phyloP scores from a whole-genome alignment of 441 rosid genomes.

The Erodium trifolium region DNA sequence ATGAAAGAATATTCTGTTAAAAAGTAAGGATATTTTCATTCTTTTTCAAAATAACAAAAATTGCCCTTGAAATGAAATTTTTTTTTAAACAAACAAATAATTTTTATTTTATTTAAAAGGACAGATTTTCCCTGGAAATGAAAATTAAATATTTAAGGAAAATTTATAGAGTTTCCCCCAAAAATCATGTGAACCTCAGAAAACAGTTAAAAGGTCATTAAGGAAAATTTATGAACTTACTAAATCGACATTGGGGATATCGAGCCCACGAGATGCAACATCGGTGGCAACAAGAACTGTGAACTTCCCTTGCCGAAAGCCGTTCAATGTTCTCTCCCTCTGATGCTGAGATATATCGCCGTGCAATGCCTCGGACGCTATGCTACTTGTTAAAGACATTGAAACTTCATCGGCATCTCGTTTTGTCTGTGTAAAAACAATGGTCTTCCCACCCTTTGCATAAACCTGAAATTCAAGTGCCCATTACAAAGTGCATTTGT shows the following conservation, averaged over 20 bases:
- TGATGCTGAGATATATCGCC: constrained; percentile 98
- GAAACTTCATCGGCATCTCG: constrained; percentile 98
- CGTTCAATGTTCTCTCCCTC: constrained; percentile 91
- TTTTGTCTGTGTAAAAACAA: constrained; percentile 89
- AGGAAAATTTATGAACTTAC: constrained; percentile 35
- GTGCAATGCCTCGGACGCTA: constrained; percentile 91
- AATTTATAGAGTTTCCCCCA: too few species aligned
- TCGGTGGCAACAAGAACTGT: constrained; percentile 97
- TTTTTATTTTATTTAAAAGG: too few species aligned
- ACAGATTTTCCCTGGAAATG: too few species aligned
- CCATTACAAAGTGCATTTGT: background rate
- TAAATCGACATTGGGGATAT: constrained; percentile 89
- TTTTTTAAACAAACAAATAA: too few species aligned
- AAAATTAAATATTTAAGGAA: too few species aligned
- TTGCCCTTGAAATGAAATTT: too few species aligned
- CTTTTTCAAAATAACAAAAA: too few species aligned
- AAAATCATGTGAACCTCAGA: too few species aligned
- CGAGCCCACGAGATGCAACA: constrained; percentile 97
- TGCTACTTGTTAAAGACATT: constrained; percentile 59
- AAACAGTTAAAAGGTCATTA: background rate
- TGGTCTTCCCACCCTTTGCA: constrained; percentile 96
- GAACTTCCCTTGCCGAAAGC: constrained; percentile 92
- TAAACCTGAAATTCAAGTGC: constrained; percentile 47
- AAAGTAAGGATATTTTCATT: too few species aligned
- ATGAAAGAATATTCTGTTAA: too few species aligned